Percentiles rank a stretch among this genome's conserved stretches.
Evolutionary conservation across 106 monocot species (phyloP).

Genomic region (Hemerocallis citrina): DNA sequence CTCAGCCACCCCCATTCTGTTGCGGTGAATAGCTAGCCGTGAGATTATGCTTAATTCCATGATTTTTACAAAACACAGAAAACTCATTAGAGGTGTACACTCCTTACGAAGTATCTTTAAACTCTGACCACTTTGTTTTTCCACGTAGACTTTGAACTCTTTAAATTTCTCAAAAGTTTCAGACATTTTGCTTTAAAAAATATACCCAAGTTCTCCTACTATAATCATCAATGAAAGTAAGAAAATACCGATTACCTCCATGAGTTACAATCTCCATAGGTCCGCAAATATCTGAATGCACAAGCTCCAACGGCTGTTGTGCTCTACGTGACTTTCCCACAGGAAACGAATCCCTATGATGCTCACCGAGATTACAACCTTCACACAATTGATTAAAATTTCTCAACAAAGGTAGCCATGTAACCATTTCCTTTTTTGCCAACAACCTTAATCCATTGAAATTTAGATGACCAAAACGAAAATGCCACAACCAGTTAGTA

Average conservation of each 20-base stretch:
- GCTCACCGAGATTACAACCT: conserved; percentile 7
- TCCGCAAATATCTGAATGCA: neutral
- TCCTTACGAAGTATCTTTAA: neutral
- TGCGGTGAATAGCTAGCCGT: conserved; percentile 1
- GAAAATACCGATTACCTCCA: neutral
- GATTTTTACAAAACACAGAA: neutral
- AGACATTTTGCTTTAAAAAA: neutral
- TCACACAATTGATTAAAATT: conserved; percentile 3
- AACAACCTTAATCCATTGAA: too few species aligned
- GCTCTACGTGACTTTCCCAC: neutral
- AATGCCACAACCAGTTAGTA: too few species aligned
- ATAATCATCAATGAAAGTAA: neutral
- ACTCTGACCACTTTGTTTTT: neutral
- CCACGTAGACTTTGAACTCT: neutral
- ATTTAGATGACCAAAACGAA: too few species aligned
- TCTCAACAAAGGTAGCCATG: too few species aligned
- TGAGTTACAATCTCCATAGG: neutral
- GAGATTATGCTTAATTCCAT: neutral
- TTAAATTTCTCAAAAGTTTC: neutral
- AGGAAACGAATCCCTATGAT: neutral
- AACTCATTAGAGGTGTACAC: neutral
- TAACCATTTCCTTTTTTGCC: too few species aligned
- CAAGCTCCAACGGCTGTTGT: neutral
- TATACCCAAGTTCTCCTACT: neutral
- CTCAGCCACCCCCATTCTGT: neutral